These are phyloP conservation scores for Pleurotus sapidus DNA, from an alignment of 768 basidiomycete species.

Conservation along the genomic window DNA sequence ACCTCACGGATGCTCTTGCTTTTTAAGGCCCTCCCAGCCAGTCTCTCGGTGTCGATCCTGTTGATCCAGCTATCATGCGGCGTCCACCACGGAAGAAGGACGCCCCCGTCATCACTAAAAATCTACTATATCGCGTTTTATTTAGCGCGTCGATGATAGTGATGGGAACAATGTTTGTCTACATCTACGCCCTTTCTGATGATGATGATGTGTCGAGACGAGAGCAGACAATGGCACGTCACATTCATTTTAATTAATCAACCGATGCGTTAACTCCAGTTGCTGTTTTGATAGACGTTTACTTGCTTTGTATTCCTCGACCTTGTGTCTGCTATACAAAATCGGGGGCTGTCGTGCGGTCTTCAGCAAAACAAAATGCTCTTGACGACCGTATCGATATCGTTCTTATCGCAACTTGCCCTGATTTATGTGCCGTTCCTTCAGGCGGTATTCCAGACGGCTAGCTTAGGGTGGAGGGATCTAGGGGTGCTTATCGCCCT, in stretches of 20 bases:
- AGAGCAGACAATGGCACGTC: constrained; percentile 93
- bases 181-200: constrained; percentile 79
- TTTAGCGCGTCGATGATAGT: constrained; percentile 95
- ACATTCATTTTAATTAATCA: not conserved
- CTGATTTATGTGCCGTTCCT: constrained; percentile 89
- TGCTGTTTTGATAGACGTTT: constrained; percentile 68
- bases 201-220: constrained; percentile 71
- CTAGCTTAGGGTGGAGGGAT: constrained; percentile 67
- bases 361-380: constrained; percentile 88
- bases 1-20: constrained; percentile 7
- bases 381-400: constrained; percentile 81
- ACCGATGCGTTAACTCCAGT: too few relatives aligned
- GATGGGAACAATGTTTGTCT: constrained; percentile 83
- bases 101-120: constrained; percentile 78
- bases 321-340: constrained; percentile 91
- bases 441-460: constrained; percentile 94
- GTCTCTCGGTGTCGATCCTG: constrained; percentile 94
- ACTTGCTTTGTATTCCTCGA: constrained; percentile 97
- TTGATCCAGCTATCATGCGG: constrained; percentile 90
- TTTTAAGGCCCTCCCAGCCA: constrained; percentile 85
- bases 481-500: constrained; percentile 67
- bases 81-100: constrained; percentile 91
- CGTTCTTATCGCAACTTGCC: constrained; percentile 79
- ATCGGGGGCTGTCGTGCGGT: constrained; percentile 86
- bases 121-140: constrained; percentile 75